Evolutionary conservation across 192 early-diverging fungal genomes (phyloP).

Genomic region (Coemansia furcata): DNA sequence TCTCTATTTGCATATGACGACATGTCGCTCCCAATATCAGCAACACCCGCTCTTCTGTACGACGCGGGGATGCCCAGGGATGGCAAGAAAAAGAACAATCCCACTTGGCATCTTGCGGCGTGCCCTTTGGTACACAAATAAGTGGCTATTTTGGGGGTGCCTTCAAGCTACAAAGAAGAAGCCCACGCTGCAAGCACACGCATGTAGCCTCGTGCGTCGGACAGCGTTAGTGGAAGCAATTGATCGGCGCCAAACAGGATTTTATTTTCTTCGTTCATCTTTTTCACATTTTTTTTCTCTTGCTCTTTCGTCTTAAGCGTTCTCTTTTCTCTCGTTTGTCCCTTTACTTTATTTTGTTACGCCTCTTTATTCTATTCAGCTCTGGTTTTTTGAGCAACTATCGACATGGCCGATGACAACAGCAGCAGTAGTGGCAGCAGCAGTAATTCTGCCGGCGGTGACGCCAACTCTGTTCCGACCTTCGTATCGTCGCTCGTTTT

Average conservation of each 20-base stretch:
- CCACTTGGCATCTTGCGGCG: too few relatives aligned
- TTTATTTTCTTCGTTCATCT: background rate
- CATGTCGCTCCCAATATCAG: background rate
- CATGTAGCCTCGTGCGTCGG: background rate
- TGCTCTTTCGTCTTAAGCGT: background rate
- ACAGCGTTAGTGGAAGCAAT: background rate
- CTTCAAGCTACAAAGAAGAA: background rate
- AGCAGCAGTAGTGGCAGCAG: conserved; percentile 3
- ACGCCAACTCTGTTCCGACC: conserved; percentile 53
- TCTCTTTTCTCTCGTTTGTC: background rate
- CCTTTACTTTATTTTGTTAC: background rate
- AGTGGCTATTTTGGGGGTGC: background rate
- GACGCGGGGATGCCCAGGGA: background rate
- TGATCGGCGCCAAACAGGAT: background rate
- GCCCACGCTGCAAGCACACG: background rate
- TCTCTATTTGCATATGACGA: background rate
- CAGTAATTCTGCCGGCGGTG: background rate
- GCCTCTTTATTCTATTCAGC: background rate
- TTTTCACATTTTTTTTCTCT: background rate
- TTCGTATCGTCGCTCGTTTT: conserved; percentile 73
- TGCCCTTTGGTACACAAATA: background rate
- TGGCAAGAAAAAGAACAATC: background rate
- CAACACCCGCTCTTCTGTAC: background rate
- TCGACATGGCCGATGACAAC: conserved; percentile 1
- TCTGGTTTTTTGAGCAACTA: background rate